These are phyloP conservation scores for Orychophragmus violaceus DNA, from an alignment of 345 rosid genomes.

Conservation along the genomic window DNA sequence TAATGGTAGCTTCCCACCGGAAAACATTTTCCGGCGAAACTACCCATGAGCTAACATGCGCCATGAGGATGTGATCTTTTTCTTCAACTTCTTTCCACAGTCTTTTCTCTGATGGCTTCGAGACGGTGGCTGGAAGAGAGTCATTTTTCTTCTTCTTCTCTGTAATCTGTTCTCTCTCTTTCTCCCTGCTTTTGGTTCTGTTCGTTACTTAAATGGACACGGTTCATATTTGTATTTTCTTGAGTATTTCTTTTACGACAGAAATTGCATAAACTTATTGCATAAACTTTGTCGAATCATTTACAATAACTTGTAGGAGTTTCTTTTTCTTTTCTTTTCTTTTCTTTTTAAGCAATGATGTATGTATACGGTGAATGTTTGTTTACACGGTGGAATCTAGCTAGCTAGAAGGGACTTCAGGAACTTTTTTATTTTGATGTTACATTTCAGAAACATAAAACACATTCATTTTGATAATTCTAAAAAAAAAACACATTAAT, in stretches of 20 bases:
- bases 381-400: neutral
- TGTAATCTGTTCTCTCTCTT: neutral
- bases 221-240: too few relatives aligned
- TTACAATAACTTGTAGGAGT: neutral
- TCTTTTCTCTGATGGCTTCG: constrained; percentile 5
- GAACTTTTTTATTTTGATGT: too few relatives aligned
- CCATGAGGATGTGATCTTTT: neutral
- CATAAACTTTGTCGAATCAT: neutral
- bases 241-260: neutral
- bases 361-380: neutral
- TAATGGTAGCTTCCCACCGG: constrained; percentile 14
- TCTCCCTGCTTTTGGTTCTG: too few relatives aligned
- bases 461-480: neutral
- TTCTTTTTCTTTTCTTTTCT: neutral
- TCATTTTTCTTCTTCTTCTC: neutral
- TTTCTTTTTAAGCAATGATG: neutral
- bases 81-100: neutral
- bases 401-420: too few relatives aligned
- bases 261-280: too few relatives aligned
- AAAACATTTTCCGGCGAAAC: constrained; percentile 8
- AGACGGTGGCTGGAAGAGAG: neutral
- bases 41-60: neutral
- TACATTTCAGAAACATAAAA: neutral
- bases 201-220: too few relatives aligned
- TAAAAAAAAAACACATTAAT: too few relatives aligned